A percentile compares a stretch with the other conserved stretches of the same genome.
Conservation (phyloP, 1,139 yeast species). For the Candida sanyaensis region DNA sequence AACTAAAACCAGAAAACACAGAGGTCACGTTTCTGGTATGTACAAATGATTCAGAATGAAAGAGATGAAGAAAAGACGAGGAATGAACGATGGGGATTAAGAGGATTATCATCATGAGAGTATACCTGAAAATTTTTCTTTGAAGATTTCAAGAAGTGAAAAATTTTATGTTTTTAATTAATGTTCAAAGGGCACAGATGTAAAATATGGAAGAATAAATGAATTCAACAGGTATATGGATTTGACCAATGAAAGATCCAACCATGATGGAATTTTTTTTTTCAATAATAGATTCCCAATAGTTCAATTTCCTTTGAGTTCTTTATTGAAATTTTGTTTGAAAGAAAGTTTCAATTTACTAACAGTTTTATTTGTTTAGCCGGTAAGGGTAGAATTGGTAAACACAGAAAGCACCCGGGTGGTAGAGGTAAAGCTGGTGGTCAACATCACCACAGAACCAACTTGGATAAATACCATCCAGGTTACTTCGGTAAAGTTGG, state of each 20-base stretch:
- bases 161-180: too few species aligned
- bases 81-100: neutral
- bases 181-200: too few species aligned
- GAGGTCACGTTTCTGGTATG: slow-evolving; percentile 99
- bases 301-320: too few species aligned
- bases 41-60: slow-evolving; percentile 21
- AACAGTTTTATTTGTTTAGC: slow-evolving; percentile 52
- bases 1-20: slow-evolving; percentile 99
- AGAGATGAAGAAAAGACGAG: neutral
- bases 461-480: slow-evolving; percentile 99
- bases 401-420: slow-evolving; percentile 99
- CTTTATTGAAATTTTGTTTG: too few species aligned
- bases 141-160: neutral
- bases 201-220: too few species aligned
- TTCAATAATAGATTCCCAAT: too few species aligned
- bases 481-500: slow-evolving; percentile 99
- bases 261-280: too few species aligned
- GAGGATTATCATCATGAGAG: neutral
- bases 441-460: slow-evolving; percentile 99
- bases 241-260: too few species aligned
- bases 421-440: slow-evolving; percentile 99
- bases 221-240: too few species aligned
- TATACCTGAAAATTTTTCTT: too few species aligned
- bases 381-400: slow-evolving; percentile 99
- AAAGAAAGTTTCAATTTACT: slow-evolving; percentile 20